These are phyloP conservation scores for Epichloe festucae DNA, from an alignment of 2,329 filamentous ascomycete genomes.

Conservation along the genomic window DNA sequence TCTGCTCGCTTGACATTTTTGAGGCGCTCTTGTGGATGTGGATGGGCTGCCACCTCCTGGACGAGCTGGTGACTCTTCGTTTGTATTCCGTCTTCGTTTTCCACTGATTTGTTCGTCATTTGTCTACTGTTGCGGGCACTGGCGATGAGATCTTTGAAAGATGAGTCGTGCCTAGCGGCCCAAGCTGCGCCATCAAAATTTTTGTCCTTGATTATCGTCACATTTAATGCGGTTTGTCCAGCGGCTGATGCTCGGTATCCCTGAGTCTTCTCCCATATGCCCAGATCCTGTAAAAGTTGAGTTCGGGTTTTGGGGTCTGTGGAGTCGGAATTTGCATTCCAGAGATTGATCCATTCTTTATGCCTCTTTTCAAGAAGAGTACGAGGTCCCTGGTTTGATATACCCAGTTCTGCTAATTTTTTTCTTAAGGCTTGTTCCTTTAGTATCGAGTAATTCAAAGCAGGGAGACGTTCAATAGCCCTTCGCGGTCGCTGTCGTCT, in stretches of 20 bases:
- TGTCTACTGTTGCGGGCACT: slow-evolving; percentile 39
- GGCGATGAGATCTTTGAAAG: slow-evolving; percentile 71
- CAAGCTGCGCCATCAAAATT: slow-evolving; percentile 75
- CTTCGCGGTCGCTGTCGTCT: slow-evolving; percentile 8
- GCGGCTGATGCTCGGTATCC: slow-evolving; percentile 43
- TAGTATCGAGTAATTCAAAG: slow-evolving; percentile 77
- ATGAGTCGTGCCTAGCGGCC: slow-evolving; percentile 55
- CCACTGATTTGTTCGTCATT: slow-evolving; percentile 24
- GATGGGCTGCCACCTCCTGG: background rate
- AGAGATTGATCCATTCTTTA: slow-evolving; percentile 86
- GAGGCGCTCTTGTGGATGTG: background rate
- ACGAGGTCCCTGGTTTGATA: slow-evolving; percentile 57
- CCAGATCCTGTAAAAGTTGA: slow-evolving; percentile 66
- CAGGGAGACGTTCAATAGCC: slow-evolving; percentile 51
- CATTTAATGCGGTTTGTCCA: slow-evolving; percentile 24
- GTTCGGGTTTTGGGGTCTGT: slow-evolving; percentile 53
- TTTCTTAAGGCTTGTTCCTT: slow-evolving; percentile 66
- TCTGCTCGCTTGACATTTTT: background rate
- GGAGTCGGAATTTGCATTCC: slow-evolving; percentile 95
- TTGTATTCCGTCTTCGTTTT: slow-evolving; percentile 2
- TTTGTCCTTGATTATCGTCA: slow-evolving; percentile 58
- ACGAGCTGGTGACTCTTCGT: background rate
- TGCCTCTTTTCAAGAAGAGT: slow-evolving; percentile 66
- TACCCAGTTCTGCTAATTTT: slow-evolving; percentile 69
- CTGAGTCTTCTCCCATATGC: slow-evolving; percentile 76